Percentiles rank a stretch among this genome's conserved stretches.
These are phyloP conservation scores for Talaromyces sp. DNA, from an alignment of 2,329 filamentous ascomycete species.

Conservation along the genomic window DNA sequence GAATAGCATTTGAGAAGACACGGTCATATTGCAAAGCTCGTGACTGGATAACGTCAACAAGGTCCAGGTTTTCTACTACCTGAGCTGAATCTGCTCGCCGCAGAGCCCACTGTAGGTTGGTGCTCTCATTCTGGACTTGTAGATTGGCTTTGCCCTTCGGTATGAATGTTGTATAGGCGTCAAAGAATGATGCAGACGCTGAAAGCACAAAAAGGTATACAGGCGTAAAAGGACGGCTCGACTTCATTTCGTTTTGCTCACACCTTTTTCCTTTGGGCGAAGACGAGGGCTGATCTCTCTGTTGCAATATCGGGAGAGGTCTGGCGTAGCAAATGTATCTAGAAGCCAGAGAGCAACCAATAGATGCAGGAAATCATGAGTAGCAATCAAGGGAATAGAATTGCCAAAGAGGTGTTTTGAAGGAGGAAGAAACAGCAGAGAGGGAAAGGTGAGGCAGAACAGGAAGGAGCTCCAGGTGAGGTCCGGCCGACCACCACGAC, in stretches of 20 bases:
- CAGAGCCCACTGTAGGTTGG: neutral
- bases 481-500: neutral
- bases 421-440: neutral
- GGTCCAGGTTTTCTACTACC: conserved; percentile 17
- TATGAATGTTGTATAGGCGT: conserved; percentile 7
- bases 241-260: neutral
- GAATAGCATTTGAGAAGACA: conserved; percentile 38
- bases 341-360: neutral
- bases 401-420: neutral
- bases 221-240: neutral
- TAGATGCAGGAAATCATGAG: neutral
- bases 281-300: neutral
- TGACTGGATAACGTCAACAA: conserved; percentile 22
- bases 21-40: conserved; percentile 22
- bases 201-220: neutral
- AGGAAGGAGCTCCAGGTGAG: conserved; percentile 8
- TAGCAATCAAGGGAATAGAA: neutral
- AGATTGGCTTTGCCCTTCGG: conserved; percentile 7
- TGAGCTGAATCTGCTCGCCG: conserved; percentile 7
- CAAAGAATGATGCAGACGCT: conserved; percentile 3
- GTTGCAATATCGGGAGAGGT: neutral
- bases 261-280: neutral
- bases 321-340: neutral
- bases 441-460: conserved; percentile 4
- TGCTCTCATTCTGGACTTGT: neutral